A percentile compares a stretch with the other conserved stretches of the same genome.
These are phyloP conservation scores for Neopestalotiopsis sp. DNA, from an alignment of 2,329 filamentous ascomycete species.

Conservation along the genomic window DNA sequence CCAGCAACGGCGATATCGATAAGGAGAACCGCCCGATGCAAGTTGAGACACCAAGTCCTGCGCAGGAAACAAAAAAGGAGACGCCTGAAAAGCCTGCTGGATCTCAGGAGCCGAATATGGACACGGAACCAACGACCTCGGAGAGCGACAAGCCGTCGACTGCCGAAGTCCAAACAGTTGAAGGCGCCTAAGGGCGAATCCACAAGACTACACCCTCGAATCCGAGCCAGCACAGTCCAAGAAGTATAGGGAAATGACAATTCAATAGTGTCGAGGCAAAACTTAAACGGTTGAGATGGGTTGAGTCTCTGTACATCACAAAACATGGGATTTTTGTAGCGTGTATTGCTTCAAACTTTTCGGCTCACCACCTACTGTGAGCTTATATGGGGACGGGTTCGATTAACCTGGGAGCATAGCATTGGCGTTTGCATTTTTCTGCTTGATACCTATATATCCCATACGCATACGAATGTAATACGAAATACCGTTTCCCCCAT, in stretches of 20 bases:
- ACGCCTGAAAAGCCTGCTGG: background rate
- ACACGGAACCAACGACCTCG: background rate
- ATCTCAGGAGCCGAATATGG: constrained; percentile 6
- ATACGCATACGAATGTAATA: too few species aligned
- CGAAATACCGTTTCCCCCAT: too few species aligned
- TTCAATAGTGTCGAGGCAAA: too few species aligned
- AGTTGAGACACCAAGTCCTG: background rate
- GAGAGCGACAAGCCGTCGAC: background rate
- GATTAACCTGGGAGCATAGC: constrained; percentile 11
- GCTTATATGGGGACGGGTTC: background rate
- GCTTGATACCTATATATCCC: background rate
- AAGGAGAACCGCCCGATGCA: constrained; percentile 50
- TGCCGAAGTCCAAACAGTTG: background rate
- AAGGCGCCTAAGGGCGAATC: background rate
- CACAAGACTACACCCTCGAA: background rate
- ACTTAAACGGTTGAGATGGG: background rate
- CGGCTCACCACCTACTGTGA: background rate
- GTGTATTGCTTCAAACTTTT: background rate
- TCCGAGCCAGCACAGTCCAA: background rate
- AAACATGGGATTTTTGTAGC: background rate
- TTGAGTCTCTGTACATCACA: background rate
- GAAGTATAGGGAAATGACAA: too few species aligned
- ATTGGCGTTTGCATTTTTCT: constrained; percentile 1
- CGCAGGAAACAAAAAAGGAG: background rate
- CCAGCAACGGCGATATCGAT: constrained; percentile 36